phyloP scores from a whole-genome alignment of 208 protist genomes.

The Wallacemonas sp. region DNA sequence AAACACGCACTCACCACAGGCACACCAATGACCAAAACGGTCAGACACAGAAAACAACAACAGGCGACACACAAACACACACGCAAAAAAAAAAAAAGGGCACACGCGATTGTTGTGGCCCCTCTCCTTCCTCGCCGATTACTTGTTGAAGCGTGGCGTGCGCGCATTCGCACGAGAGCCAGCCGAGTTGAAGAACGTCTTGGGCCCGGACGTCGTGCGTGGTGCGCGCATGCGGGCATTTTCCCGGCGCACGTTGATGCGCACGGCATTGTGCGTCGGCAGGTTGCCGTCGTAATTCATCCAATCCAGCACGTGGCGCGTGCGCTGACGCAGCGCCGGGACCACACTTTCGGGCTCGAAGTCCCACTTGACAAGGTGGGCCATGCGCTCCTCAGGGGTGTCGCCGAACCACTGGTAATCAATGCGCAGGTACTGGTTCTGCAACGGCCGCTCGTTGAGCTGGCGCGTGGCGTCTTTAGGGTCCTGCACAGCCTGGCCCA shows the following conservation, averaged over 20 bases:
- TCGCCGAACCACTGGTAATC: slow-evolving; percentile 94
- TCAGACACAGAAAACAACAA: background rate
- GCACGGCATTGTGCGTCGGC: slow-evolving; percentile 76
- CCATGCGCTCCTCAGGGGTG: slow-evolving; percentile 84
- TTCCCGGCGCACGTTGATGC: slow-evolving; percentile 75
- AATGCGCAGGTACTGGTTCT: slow-evolving; percentile 89
- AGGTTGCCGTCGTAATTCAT: slow-evolving; percentile 89
- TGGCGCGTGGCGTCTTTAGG: slow-evolving; percentile 65
- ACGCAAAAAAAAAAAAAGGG: slow-evolving; percentile 18
- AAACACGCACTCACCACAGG: too few species aligned
- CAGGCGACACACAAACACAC: background rate
- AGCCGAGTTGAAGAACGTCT: slow-evolving; percentile 86
- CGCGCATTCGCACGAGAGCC: slow-evolving; percentile 81
- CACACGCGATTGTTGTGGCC: background rate
- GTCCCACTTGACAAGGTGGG: slow-evolving; percentile 87
- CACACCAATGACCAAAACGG: too few species aligned
- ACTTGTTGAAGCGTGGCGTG: slow-evolving; percentile 51
- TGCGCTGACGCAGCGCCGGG: slow-evolving; percentile 62
- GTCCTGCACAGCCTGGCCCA: slow-evolving; percentile 65
- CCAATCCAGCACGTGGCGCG: slow-evolving; percentile 78
- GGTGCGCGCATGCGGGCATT: slow-evolving; percentile 60
- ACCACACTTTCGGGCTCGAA: slow-evolving; percentile 62
- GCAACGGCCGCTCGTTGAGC: slow-evolving; percentile 82
- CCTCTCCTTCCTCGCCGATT: background rate
- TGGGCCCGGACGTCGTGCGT: slow-evolving; percentile 42